Evolutionary conservation across 176 grass and related monocot genomes (phyloP).

Genomic region (Otatea glauca): DNA sequence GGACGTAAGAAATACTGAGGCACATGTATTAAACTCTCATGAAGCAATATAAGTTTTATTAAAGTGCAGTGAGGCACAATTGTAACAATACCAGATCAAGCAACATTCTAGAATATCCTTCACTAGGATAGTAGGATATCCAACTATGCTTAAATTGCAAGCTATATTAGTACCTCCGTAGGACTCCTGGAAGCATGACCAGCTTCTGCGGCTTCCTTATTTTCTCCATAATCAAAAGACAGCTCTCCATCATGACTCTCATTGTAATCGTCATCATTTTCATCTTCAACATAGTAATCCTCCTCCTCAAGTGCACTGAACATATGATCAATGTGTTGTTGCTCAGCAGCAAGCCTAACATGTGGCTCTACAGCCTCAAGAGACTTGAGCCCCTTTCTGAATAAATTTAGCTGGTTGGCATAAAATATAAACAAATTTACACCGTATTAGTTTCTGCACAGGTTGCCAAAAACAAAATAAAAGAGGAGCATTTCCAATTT

Average conservation of each 20-base stretch:
- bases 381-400: conserved; percentile 79
- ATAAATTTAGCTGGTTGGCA: conserved; percentile 78
- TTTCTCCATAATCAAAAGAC: conserved; percentile 86
- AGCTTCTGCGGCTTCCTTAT: conserved; percentile 49
- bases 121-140: conserved; percentile 26
- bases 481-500: conserved; percentile 18
- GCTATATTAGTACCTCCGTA: conserved; percentile 58
- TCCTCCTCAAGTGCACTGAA: conserved; percentile 92
- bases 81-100: conserved; percentile 3
- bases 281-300: conserved; percentile 63
- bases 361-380: conserved; percentile 90
- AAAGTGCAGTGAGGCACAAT: not conserved
- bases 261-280: conserved; percentile 66
- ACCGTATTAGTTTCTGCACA: conserved; percentile 34
- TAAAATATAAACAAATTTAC: conserved; percentile 19
- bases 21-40: not conserved
- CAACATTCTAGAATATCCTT: conserved; percentile 14
- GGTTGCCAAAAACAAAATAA: conserved; percentile 18
- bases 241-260: conserved; percentile 68
- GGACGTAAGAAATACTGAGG: not conserved
- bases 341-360: conserved; percentile 80
- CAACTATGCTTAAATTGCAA: conserved; percentile 23
- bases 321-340: conserved; percentile 92
- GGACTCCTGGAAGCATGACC: conserved; percentile 55
- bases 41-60: not conserved